phyloP scores from a whole-genome alignment of 2,329 filamentous ascomycete genomes.

The Trichoderma sp. region DNA sequence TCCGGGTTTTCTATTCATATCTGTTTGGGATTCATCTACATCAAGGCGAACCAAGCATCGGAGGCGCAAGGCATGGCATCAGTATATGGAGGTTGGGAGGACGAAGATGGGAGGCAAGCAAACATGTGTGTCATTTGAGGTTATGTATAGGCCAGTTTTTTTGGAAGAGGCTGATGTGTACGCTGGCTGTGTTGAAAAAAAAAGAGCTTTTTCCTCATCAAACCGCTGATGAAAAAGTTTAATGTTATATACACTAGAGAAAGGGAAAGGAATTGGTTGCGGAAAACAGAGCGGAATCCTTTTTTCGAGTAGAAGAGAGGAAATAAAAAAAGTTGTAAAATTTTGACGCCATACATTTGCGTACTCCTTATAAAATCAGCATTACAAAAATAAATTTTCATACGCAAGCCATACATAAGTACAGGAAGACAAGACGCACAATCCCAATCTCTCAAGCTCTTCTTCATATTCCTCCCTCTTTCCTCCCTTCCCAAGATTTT shows the following conservation, averaged over 20 bases:
- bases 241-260: constrained; percentile 2
- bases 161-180: background rate
- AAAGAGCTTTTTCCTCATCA: background rate
- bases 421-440: background rate
- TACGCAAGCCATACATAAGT: constrained; percentile 20
- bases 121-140: constrained; percentile 5
- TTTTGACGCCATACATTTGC: constrained; percentile 21
- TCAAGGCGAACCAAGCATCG: constrained; percentile 7
- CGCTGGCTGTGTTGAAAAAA: background rate
- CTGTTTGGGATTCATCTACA: constrained; percentile 13
- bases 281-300: background rate
- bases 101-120: too few species aligned
- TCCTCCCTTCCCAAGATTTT: background rate
- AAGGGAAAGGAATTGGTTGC: background rate
- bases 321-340: background rate
- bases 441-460: background rate
- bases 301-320: background rate
- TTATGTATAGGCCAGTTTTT: constrained; percentile 1
- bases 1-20: background rate
- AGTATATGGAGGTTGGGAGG: too few species aligned
- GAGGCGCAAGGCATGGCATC: constrained; percentile 18
- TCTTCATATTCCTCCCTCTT: background rate
- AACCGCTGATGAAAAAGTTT: constrained; percentile 2
- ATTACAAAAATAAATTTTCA: constrained; percentile 20
- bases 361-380: constrained; percentile 8